Evolutionary conservation across 257 asterid species (phyloP).

Genomic region (Ilex aquifolium): DNA sequence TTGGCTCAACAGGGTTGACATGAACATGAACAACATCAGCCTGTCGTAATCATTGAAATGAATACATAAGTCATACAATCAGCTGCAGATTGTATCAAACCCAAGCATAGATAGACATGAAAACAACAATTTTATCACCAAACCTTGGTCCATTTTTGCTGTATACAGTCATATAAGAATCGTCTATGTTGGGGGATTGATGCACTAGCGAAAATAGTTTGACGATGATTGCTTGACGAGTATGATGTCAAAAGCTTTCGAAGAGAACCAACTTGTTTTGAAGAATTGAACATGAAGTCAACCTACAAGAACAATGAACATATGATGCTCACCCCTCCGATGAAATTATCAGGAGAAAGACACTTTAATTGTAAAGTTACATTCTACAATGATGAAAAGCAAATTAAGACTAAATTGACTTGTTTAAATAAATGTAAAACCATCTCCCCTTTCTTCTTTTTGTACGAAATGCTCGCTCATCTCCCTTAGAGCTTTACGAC

Average conservation of each 20-base stretch:
- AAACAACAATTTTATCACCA: neutral
- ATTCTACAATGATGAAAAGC: too few species aligned
- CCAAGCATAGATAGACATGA: conserved; percentile 6
- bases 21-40: conserved; percentile 73
- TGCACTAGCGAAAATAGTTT: conserved; percentile 90
- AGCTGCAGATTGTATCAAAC: conserved; percentile 11
- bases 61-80: conserved; percentile 5
- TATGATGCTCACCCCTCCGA: conserved; percentile 2
- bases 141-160: conserved; percentile 97
- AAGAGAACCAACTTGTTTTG: conserved; percentile 73
- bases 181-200: conserved; percentile 89
- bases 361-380: neutral
- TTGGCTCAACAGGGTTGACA: conserved; percentile 69
- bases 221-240: conserved; percentile 69
- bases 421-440: too few species aligned
- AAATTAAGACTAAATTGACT: too few species aligned
- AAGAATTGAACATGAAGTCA: conserved; percentile 87
- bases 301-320: conserved; percentile 40
- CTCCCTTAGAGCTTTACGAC: too few species aligned
- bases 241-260: conserved; percentile 74
- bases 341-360: conserved; percentile 1
- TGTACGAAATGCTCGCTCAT: too few species aligned
- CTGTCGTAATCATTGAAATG: conserved; percentile 36
- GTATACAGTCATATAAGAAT: conserved; percentile 72
- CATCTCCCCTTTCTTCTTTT: too few species aligned